phyloP scores from a whole-genome alignment of 805 yeast genomes.

The Wickerhamomyces sydowiorum region DNA sequence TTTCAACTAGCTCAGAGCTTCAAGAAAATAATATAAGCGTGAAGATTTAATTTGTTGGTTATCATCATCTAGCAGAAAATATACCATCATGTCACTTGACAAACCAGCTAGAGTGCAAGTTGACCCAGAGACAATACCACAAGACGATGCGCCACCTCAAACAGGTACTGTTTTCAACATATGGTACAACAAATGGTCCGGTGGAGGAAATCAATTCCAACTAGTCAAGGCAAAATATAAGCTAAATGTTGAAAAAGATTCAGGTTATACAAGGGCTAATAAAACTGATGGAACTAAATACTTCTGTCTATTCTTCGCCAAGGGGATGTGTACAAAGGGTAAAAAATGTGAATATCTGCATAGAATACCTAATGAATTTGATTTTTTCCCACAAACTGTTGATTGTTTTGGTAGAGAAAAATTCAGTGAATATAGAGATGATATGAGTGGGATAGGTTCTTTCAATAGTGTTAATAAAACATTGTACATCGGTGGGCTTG shows the following conservation, averaged over 20 bases:
- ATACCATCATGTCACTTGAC: not conserved
- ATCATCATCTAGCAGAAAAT: too few relatives aligned
- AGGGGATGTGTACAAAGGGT: constrained; percentile 84
- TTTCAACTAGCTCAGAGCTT: too few relatives aligned
- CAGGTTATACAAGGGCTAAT: constrained; percentile 74
- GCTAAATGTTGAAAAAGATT: constrained; percentile 54
- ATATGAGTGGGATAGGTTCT: constrained; percentile 92
- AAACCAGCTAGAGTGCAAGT: constrained; percentile 71
- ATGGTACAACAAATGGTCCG: constrained; percentile 88
- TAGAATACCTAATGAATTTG: constrained; percentile 60
- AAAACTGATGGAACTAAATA: constrained; percentile 32
- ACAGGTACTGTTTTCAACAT: constrained; percentile 77
- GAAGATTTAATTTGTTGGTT: too few relatives aligned
- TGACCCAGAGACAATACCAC: constrained; percentile 48
- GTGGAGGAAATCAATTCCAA: constrained; percentile 33
- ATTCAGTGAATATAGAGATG: constrained; percentile 76
- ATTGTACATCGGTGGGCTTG: constrained; percentile 64
- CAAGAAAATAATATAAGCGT: too few relatives aligned
- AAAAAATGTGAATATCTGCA: constrained; percentile 72
- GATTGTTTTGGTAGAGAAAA: constrained; percentile 95
- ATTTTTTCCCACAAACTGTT: constrained; percentile 51
- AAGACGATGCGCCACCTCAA: constrained; percentile 66
- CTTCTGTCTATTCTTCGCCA: constrained; percentile 80
- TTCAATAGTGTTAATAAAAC: constrained; percentile 67
- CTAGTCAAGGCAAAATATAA: constrained; percentile 50